Evolutionary conservation across 2,329 filamentous ascomycete species (phyloP).

Genomic region (Arthrocladium fulminans): DNA sequence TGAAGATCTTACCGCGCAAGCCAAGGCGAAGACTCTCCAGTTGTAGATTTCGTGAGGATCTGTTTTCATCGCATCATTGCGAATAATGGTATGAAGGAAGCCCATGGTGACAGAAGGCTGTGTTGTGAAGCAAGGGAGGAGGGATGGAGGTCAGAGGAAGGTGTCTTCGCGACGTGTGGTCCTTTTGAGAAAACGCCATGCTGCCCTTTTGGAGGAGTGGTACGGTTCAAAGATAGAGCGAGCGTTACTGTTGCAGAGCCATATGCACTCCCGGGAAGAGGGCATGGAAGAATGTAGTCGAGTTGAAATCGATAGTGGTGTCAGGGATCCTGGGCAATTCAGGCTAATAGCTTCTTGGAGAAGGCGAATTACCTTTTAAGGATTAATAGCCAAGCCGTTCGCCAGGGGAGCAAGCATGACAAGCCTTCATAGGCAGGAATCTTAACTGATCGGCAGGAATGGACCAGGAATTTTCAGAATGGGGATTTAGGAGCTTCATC

Average conservation of each 20-base stretch:
- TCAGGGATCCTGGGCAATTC: neutral
- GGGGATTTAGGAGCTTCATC: neutral
- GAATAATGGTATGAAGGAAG: slow-evolving; percentile 50
- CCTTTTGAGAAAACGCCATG: neutral
- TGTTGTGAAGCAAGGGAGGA: slow-evolving; percentile 27
- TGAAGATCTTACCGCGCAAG: slow-evolving; percentile 42
- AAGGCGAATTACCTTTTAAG: neutral
- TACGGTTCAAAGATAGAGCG: neutral
- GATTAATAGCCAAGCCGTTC: neutral
- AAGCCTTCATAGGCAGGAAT: neutral
- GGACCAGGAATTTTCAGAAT: neutral
- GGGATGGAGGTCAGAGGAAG: slow-evolving; percentile 1
- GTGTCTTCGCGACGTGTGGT: neutral
- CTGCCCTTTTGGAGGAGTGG: neutral
- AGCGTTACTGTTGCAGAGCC: neutral
- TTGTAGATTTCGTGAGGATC: slow-evolving; percentile 62
- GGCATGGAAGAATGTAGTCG: neutral
- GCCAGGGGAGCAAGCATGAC: neutral
- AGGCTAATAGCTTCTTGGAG: neutral
- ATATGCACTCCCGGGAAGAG: neutral
- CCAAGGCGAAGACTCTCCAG: slow-evolving; percentile 58
- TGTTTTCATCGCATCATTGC: slow-evolving; percentile 61
- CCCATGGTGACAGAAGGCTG: slow-evolving; percentile 14
- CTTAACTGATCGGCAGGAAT: neutral
- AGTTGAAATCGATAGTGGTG: too few relatives aligned